Conservation (phyloP, 2,329 filamentous ascomycete genomes). For the Aureobasidium sp. region DNA sequence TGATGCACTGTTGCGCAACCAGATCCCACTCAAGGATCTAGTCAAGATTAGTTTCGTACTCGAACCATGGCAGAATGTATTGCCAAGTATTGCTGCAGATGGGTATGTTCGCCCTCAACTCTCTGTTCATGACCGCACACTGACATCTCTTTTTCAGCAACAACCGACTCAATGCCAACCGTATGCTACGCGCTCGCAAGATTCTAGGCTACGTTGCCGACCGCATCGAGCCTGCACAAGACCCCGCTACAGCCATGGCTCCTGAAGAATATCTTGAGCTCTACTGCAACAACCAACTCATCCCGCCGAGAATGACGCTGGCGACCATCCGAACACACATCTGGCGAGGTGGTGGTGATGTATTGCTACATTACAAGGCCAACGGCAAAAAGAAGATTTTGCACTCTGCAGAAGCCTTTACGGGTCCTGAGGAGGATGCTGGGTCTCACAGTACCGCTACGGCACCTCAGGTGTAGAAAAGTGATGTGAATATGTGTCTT, state of each 20-base stretch:
- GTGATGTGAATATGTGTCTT: background rate
- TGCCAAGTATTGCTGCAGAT: conserved; percentile 71
- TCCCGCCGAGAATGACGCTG: conserved; percentile 83
- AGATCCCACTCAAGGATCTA: conserved; percentile 78
- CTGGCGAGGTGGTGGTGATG: conserved; percentile 93
- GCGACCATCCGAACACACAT: conserved; percentile 85
- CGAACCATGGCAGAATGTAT: conserved; percentile 59
- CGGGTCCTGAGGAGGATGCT: background rate
- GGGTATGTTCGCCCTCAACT: conserved; percentile 41
- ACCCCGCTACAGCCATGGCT: conserved; percentile 44
- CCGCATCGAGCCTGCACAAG: conserved; percentile 66
- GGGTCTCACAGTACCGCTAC: background rate
- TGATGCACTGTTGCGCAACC: conserved; percentile 76
- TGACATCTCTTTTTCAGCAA: conserved; percentile 45
- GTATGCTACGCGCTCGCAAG: conserved; percentile 94
- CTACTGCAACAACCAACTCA: conserved; percentile 61
- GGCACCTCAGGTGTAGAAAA: background rate
- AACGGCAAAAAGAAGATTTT: conserved; percentile 69
- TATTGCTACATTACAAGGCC: conserved; percentile 81
- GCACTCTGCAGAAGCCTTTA: conserved; percentile 17
- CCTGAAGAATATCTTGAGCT: conserved; percentile 93
- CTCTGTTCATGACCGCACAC: conserved; percentile 16
- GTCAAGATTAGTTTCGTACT: conserved; percentile 94
- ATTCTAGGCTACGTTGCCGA: conserved; percentile 89
- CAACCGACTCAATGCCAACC: conserved; percentile 88